Conservation (phyloP, 164 flowering plant species). For the Stephania japonica region DNA sequence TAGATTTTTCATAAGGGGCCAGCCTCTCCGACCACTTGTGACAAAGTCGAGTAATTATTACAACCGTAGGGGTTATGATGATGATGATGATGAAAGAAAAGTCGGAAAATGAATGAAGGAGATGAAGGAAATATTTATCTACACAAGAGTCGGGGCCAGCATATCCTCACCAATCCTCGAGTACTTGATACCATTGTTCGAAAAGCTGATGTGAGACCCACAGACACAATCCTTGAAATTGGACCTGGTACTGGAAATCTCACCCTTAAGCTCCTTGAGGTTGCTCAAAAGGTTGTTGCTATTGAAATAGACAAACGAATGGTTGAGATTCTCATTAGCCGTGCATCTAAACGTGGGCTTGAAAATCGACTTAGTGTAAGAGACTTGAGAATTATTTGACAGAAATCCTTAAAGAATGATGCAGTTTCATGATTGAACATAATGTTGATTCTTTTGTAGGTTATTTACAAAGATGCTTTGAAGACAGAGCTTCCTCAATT, state of each 20-base stretch:
- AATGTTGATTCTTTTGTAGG: slow-evolving; percentile 39
- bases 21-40: slow-evolving; percentile 4
- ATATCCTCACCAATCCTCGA: slow-evolving; percentile 72
- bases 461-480: slow-evolving; percentile 61
- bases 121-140: slow-evolving; percentile 30
- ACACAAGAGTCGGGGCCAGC: slow-evolving; percentile 82
- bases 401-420: slow-evolving; percentile 29
- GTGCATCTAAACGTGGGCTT: slow-evolving; percentile 49
- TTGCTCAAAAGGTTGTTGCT: slow-evolving; percentile 55
- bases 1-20: background rate
- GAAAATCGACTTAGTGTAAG: slow-evolving; percentile 51
- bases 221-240: slow-evolving; percentile 78
- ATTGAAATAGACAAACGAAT: slow-evolving; percentile 77
- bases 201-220: slow-evolving; percentile 42
- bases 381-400: slow-evolving; percentile 27
- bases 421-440: background rate
- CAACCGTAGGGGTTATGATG: slow-evolving; percentile 3
- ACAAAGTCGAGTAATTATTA: slow-evolving; percentile 4
- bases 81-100: slow-evolving; percentile 12
- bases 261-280: slow-evolving; percentile 75
- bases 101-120: slow-evolving; percentile 14
- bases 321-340: slow-evolving; percentile 60
- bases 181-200: slow-evolving; percentile 68
- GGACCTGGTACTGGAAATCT: slow-evolving; percentile 99
- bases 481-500: slow-evolving; percentile 71